Evolutionary conservation across 73 alveolate species (phyloP), one percentile per base, ranked within the genome.

Genomic region (Breviolum minutum): DNA sequence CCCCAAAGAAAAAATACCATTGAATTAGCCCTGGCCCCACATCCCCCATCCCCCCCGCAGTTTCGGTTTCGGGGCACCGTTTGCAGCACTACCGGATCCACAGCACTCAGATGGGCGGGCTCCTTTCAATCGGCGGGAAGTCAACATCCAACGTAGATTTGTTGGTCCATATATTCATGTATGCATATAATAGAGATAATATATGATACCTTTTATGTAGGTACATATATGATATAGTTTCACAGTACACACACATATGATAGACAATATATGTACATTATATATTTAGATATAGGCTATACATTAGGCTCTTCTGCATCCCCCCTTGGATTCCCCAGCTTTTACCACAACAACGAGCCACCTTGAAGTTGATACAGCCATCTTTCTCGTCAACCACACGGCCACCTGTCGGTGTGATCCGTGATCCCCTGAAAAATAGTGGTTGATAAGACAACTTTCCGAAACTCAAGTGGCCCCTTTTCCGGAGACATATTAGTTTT

Each of bases 51-150:
- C 11, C 24, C 17, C 74, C 17, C 17, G 74, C 11, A 17, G 17
- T 66, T 66, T 66, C 74, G 74, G 74, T 66, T 17, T 66, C 60
- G 16, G 2, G 91, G 27, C 22, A 14, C 94, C 64, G 63, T 17
- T n/a, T 86, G 32, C 81, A 86, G 94, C 19, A 86, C 48, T 30
- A 32, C 8, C 64, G 94, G 64, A 10, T 62, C 76, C 63, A 86
- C 94, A 11, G 94, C 79, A 54, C 22, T n/a, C 63, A 86, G 8
- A 62, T 86, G 94, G 4, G 80, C 94, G 11, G 94, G 63, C 63
- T 61, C 94, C 94, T 86, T 24, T 27, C 9, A 20, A n/a, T 8
- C 22, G 24, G 63, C 74, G 11, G 11, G 74, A 66, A n/a, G n/a
- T n/a, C n/a, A n/a, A n/a, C n/a, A n/a, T n/a, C n/a, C 54, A 40